Conservation (phyloP, 441 rosid species). For the Manihot esculenta region DNA sequence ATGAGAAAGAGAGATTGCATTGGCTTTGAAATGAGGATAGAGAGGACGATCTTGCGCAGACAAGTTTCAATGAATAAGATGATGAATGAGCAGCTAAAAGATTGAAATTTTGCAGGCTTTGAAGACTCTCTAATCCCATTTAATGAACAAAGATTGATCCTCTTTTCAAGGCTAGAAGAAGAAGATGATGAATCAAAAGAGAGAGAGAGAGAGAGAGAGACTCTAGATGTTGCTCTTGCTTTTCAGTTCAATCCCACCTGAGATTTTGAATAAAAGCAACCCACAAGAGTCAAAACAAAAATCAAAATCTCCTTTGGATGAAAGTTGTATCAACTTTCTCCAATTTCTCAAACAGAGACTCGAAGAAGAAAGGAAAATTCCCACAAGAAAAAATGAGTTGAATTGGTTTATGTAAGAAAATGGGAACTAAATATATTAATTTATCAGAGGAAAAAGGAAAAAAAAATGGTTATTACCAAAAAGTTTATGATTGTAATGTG, state of each 20-base stretch:
- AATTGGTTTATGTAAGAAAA: too few species aligned
- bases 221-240: conserved; percentile 17
- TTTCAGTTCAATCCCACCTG: too few species aligned
- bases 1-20: conserved; percentile 9
- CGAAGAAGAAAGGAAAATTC: neutral
- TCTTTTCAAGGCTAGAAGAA: neutral
- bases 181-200: neutral
- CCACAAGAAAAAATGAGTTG: too few species aligned
- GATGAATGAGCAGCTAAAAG: conserved; percentile 14
- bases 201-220: neutral
- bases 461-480: too few species aligned
- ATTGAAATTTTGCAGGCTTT: conserved; percentile 21
- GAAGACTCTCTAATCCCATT: conserved; percentile 34
- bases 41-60: conserved; percentile 15
- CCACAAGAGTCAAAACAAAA: too few species aligned
- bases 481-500: neutral
- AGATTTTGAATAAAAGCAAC: too few species aligned
- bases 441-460: too few species aligned
- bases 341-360: neutral
- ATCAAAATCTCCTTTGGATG: too few species aligned
- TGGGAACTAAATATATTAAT: too few species aligned
- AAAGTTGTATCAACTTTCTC: too few species aligned
- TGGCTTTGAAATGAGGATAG: conserved; percentile 14
- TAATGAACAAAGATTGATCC: neutral
- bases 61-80: conserved; percentile 14